These are phyloP conservation scores for Fusarium albidum DNA, from an alignment of 2,329 filamentous ascomycete species.

Conservation along the genomic window DNA sequence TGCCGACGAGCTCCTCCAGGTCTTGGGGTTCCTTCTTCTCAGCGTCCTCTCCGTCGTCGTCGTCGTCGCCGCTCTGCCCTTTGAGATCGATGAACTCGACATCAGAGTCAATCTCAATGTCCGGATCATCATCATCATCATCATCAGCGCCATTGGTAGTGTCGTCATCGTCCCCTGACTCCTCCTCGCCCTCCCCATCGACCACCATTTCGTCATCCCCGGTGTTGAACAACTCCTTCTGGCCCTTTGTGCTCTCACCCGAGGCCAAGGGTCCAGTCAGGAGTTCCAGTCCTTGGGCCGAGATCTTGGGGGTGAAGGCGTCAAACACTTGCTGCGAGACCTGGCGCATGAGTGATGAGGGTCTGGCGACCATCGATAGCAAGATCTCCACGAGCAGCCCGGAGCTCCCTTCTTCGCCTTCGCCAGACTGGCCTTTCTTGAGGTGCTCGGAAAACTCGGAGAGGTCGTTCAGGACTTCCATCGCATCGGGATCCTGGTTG, in stretches of 20 bases:
- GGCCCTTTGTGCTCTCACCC: constrained; percentile 83
- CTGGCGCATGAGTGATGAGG: constrained; percentile 83
- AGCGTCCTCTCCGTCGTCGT: constrained; percentile 49
- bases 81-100: constrained; percentile 59
- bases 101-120: constrained; percentile 58
- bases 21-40: constrained; percentile 56
- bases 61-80: constrained; percentile 52
- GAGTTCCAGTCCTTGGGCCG: constrained; percentile 73
- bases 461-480: constrained; percentile 84
- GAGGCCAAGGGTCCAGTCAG: constrained; percentile 75
- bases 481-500: constrained; percentile 85
- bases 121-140: constrained; percentile 54
- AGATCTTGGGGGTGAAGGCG: constrained; percentile 80
- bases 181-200: constrained; percentile 52
- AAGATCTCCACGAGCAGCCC: constrained; percentile 86
- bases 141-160: constrained; percentile 49
- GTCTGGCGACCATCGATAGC: constrained; percentile 87
- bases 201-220: constrained; percentile 67
- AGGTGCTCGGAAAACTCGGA: constrained; percentile 76
- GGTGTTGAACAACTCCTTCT: constrained; percentile 83
- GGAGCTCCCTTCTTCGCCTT: constrained; percentile 66
- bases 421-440: constrained; percentile 53
- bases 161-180: constrained; percentile 53
- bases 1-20: constrained; percentile 78
- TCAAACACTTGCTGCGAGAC: constrained; percentile 89